These are phyloP conservation scores for Cucurbita moschata DNA, from an alignment of 306 rosid species.

Conservation along the genomic window DNA sequence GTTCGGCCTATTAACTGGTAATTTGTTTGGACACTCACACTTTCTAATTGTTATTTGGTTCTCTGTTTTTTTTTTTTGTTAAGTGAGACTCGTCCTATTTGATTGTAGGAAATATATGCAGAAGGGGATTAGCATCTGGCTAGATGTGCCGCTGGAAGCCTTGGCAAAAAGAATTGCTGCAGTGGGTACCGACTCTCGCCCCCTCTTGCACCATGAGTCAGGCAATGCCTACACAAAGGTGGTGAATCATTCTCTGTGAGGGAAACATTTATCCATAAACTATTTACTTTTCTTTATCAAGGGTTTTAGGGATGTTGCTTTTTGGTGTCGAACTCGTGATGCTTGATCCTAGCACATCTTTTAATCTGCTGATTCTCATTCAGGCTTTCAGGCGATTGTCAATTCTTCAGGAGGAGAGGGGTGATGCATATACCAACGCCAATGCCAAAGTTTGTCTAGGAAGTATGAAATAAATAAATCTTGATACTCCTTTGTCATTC, in stretches of 20 bases:
- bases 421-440: conserved; percentile 70
- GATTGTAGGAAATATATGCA: conserved; percentile 70
- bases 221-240: conserved; percentile 75
- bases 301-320: not conserved
- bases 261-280: not conserved
- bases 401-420: conserved; percentile 60
- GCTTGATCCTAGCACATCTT: not conserved
- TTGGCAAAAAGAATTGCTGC: conserved; percentile 83
- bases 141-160: conserved; percentile 89
- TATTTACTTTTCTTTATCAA: not conserved
- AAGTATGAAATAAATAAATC: conserved; percentile 31
- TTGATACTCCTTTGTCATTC: not conserved
- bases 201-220: conserved; percentile 66
- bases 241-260: conserved; percentile 9
- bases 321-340: not conserved
- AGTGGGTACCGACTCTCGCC: conserved; percentile 80
- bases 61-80: not conserved
- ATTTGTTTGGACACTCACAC: not conserved
- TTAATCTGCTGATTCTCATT: conserved; percentile 7
- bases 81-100: not conserved
- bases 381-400: conserved; percentile 69
- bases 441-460: conserved; percentile 65
- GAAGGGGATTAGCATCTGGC: conserved; percentile 78
- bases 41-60: not conserved
- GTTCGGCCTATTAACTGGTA: conserved; percentile 88